Conservation (phyloP, 306 rosid species). For the Mucuna pruriens region DNA sequence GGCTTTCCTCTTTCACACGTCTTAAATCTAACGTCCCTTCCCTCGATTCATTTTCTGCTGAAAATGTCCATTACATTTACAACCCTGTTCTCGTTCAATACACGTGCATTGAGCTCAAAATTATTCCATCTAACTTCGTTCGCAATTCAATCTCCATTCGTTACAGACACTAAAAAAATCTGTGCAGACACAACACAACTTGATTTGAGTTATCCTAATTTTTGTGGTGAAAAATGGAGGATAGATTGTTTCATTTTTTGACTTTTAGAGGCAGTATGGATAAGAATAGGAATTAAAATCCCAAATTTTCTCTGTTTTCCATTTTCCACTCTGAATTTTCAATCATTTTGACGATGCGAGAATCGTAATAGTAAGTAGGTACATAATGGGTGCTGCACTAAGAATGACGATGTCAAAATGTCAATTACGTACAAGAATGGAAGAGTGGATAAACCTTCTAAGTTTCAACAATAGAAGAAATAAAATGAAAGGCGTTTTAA, state of each 20-base stretch:
- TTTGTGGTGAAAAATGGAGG: not conserved
- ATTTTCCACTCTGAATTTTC: constrained; percentile 1
- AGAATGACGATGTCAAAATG: not conserved
- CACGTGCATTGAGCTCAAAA: constrained; percentile 19
- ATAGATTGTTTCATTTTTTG: not conserved
- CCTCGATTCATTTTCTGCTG: not conserved
- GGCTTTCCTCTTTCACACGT: constrained; percentile 29
- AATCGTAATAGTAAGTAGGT: not conserved
- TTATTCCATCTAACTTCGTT: not conserved
- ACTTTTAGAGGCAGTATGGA: not conserved
- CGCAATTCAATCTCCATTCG: not conserved
- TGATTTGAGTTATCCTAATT: not conserved
- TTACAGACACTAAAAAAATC: not conserved
- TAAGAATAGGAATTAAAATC: not conserved
- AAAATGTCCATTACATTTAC: not conserved
- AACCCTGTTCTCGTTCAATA: not conserved
- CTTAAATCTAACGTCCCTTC: constrained; percentile 21
- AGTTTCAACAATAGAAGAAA: not conserved
- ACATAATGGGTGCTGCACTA: not conserved
- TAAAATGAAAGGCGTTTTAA: not conserved
- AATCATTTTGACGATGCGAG: constrained; percentile 8
- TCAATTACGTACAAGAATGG: not conserved
- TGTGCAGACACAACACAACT: not conserved
- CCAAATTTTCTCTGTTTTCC: not conserved
- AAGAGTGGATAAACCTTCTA: not conserved